These are phyloP conservation scores for Metschnikowia sp. DNA, from an alignment of 805 yeast genomes.

Conservation along the genomic window DNA sequence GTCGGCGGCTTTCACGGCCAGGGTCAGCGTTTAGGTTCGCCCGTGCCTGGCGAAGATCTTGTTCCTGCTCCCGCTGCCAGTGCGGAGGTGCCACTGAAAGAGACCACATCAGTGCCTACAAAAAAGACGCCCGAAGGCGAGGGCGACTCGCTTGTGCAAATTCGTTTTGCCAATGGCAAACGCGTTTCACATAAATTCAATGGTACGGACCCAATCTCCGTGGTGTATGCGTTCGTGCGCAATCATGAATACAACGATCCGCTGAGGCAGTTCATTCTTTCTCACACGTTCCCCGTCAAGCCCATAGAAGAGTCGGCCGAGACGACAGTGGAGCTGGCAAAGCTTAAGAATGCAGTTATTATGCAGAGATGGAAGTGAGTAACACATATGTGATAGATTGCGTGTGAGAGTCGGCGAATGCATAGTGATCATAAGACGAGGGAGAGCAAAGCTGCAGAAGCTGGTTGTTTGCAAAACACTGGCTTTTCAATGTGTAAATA, in stretches of 20 bases:
- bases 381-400: background rate
- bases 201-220: slow-evolving; percentile 60
- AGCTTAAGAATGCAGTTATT: slow-evolving; percentile 77
- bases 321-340: slow-evolving; percentile 66
- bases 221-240: slow-evolving; percentile 65
- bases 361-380: slow-evolving; percentile 74
- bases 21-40: slow-evolving; percentile 87
- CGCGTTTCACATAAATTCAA: slow-evolving; percentile 62
- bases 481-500: too few relatives aligned
- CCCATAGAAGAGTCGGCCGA: slow-evolving; percentile 54
- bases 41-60: slow-evolving; percentile 66
- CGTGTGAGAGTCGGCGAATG: too few relatives aligned
- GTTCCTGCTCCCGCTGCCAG: slow-evolving; percentile 13
- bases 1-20: slow-evolving; percentile 70
- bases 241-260: slow-evolving; percentile 39
- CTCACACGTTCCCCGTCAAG: slow-evolving; percentile 79
- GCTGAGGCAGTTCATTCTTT: slow-evolving; percentile 57
- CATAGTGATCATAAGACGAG: too few relatives aligned
- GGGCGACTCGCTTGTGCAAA: slow-evolving; percentile 77
- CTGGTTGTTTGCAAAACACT: too few relatives aligned
- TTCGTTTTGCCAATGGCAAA: slow-evolving; percentile 80
- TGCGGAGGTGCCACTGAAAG: slow-evolving; percentile 9
- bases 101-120: slow-evolving; percentile 7
- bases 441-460: too few relatives aligned
- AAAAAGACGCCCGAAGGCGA: slow-evolving; percentile 17